These are phyloP conservation scores for Simmondsia chinensis DNA, from an alignment of 148 eudicot species.

Conservation along the genomic window DNA sequence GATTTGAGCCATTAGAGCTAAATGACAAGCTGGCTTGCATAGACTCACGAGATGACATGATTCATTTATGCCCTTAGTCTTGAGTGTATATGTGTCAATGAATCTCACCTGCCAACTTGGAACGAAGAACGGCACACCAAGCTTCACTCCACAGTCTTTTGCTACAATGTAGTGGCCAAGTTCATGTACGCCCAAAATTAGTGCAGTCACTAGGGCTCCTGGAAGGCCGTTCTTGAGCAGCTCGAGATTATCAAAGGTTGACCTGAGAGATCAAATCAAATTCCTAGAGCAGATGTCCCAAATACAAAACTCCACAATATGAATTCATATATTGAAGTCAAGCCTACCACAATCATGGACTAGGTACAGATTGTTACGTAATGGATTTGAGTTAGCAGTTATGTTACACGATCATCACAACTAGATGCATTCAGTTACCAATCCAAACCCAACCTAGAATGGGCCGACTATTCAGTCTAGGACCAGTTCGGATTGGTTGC, in stretches of 20 bases:
- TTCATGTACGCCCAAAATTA: constrained; percentile 79
- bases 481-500: too few species aligned
- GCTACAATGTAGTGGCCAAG: constrained; percentile 78
- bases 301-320: not conserved
- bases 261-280: constrained; percentile 42
- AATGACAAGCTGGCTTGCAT: too few species aligned
- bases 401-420: too few species aligned
- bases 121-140: constrained; percentile 82
- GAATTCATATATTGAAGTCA: not conserved
- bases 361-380: too few species aligned
- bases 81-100: not conserved
- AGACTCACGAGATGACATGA: too few species aligned
- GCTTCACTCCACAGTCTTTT: constrained; percentile 58
- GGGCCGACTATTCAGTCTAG: too few species aligned
- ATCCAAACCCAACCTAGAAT: too few species aligned
- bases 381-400: too few species aligned
- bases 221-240: constrained; percentile 80
- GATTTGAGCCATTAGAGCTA: too few species aligned
- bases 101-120: constrained; percentile 99
- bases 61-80: too few species aligned
- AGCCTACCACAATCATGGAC: not conserved
- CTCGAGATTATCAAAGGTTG: constrained; percentile 65
- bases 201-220: constrained; percentile 87
- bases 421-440: too few species aligned
- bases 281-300: not conserved